Base-by-base conservation (phyloP, 2,329 filamentous ascomycete species). In the Calonectria ilicicola region DNA sequence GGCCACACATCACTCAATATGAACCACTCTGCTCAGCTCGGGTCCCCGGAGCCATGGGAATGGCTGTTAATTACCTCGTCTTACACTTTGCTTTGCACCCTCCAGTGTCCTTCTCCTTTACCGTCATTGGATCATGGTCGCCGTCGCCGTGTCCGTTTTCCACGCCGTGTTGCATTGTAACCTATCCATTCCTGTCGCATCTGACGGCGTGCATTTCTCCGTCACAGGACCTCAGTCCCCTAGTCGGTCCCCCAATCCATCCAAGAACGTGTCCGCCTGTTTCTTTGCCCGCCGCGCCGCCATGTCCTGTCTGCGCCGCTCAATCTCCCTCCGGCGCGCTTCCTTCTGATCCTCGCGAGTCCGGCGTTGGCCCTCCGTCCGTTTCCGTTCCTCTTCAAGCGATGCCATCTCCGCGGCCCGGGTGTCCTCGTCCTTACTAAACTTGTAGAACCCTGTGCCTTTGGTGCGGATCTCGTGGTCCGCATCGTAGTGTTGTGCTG, bases 401-500 rank as follows among this genome's bases (percentile, higher is more conserved):
- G 88, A 89, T 76, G 90, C 88, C 94, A 98, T 98, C 87, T 98
- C 94, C 62, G 79, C 79, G 79, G 84, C 84, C 80, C 92, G 87
- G 75, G 88, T 87, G 76, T 90, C 91, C 80, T 93, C 92, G 82
- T 98, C 93, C 76, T 90, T 90, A 71, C 93, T 95, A 82, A 99
- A 98, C 69, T 93, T 92, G 86, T 95, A 98, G 85, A 98, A 99
- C 0, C 94, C 97, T 0, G 94, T 94, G 5, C 97, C 97, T 79
- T 97, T 96, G 53, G 91, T 95, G 73, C 97, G 89, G 62, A 98
- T 92, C 88, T 99, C 97, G 73, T 89, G 89, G 73, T 91, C 90
- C 1, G 95, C 95, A 82, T 98, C 94, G 84, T 98, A 99, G 84
- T 98, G 96, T 79, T 89, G 88, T 78, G 93, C 91, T 9, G 92